Percentiles rank a stretch among this genome's conserved stretches.
Evolutionary conservation across 2,329 filamentous ascomycete genomes (phyloP).

Genomic region (Cryoendolithus antarcticus): DNA sequence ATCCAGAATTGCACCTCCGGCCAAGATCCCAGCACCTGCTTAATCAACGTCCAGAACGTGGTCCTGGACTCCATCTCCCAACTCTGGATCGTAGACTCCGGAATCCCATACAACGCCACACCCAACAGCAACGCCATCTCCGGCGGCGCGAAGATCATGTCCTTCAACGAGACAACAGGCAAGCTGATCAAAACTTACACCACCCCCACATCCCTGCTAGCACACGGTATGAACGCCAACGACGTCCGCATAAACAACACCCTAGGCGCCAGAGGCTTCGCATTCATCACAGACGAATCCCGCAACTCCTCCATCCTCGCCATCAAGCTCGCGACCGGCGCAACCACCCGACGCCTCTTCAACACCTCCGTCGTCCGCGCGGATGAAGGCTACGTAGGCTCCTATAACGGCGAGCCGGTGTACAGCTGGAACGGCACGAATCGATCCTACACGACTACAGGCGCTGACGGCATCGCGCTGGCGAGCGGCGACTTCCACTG

Average conservation of each 20-base stretch:
- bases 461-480: constrained; percentile 11
- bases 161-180: constrained; percentile 25
- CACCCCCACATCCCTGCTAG: constrained; percentile 23
- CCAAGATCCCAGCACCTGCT: constrained; percentile 30
- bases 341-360: constrained; percentile 25
- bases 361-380: constrained; percentile 27
- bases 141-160: constrained; percentile 31
- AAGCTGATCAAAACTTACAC: constrained; percentile 25
- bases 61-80: constrained; percentile 27
- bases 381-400: constrained; percentile 28
- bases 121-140: constrained; percentile 18
- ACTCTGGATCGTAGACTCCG: constrained; percentile 31
- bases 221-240: constrained; percentile 28
- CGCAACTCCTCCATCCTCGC: constrained; percentile 26
- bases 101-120: constrained; percentile 20
- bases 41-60: constrained; percentile 36
- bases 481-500: no score
- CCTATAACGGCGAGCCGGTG: constrained; percentile 21
- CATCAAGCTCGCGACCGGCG: constrained; percentile 27
- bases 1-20: constrained; percentile 29
- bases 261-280: constrained; percentile 27
- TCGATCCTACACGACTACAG: constrained; percentile 11
- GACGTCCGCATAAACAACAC: constrained; percentile 34
- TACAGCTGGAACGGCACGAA: constrained; percentile 18
- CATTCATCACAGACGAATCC: constrained; percentile 31